Percentiles rank a stretch among this genome's conserved stretches.
Conservation (phyloP, 2,329 filamentous ascomycete genomes). For the Penicillium sp. region DNA sequence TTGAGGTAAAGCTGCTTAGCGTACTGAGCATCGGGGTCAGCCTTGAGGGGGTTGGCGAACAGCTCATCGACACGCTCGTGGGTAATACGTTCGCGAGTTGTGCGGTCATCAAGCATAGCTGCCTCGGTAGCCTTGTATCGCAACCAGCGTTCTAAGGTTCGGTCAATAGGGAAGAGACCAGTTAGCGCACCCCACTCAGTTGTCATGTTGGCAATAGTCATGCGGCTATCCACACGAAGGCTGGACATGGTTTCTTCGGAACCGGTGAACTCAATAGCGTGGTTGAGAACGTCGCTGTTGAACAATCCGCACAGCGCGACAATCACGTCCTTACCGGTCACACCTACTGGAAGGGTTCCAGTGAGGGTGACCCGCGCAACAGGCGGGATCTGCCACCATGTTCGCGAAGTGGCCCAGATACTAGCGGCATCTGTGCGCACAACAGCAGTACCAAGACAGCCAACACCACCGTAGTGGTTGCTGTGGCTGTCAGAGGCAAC, state of each 20-base stretch:
- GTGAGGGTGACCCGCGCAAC: slow-evolving; percentile 77
- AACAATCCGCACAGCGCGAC: slow-evolving; percentile 84
- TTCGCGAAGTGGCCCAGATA: slow-evolving; percentile 80
- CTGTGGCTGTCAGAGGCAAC: slow-evolving; percentile 72
- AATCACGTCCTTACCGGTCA: slow-evolving; percentile 93
- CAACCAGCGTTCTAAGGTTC: slow-evolving; percentile 69
- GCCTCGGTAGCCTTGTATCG: slow-evolving; percentile 72
- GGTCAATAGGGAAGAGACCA: slow-evolving; percentile 79
- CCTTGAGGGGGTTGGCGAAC: slow-evolving; percentile 63
- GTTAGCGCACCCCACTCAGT: slow-evolving; percentile 77
- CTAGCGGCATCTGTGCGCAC: slow-evolving; percentile 84
- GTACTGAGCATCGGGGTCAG: slow-evolving; percentile 77
- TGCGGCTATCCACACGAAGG: slow-evolving; percentile 69
- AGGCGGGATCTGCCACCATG: slow-evolving; percentile 88
- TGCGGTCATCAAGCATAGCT: slow-evolving; percentile 55
- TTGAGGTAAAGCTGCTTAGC: slow-evolving; percentile 81
- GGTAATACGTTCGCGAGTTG: slow-evolving; percentile 62
- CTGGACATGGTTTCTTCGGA: slow-evolving; percentile 73
- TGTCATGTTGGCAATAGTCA: slow-evolving; percentile 74
- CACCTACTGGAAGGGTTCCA: slow-evolving; percentile 72
- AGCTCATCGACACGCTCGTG: slow-evolving; percentile 74
- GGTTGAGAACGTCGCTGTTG: slow-evolving; percentile 86
- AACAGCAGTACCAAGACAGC: slow-evolving; percentile 74
- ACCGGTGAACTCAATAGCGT: slow-evolving; percentile 84
- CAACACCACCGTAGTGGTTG: slow-evolving; percentile 82